Percentiles rank a stretch among this genome's conserved stretches.
Conservation (phyloP, 2,329 filamentous ascomycete genomes). For the Chaetomiaceae sp. region DNA sequence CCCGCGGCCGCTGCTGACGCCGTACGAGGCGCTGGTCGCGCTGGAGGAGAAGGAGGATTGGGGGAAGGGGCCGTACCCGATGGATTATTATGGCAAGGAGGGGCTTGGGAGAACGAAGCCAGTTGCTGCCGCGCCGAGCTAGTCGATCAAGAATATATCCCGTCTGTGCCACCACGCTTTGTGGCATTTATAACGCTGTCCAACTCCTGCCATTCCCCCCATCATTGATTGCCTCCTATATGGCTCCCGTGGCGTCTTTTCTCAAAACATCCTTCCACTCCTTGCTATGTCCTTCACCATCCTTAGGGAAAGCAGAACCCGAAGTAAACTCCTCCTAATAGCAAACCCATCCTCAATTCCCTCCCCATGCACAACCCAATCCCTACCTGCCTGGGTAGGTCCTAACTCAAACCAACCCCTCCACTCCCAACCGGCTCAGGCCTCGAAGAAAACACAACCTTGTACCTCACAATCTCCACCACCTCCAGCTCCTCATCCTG, state of each 20-base stretch:
- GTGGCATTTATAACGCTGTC: too few species aligned
- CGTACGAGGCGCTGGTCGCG: conserved; percentile 92
- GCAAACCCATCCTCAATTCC: too few species aligned
- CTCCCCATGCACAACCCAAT: too few species aligned
- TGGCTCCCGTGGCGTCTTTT: too few species aligned
- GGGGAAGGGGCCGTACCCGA: conserved; percentile 77
- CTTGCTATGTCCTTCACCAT: too few species aligned
- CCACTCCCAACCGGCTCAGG: conserved; percentile 67
- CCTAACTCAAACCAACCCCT: neutral
- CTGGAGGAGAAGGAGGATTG: conserved; percentile 74
- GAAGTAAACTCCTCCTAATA: neutral
- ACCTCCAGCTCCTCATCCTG: conserved; percentile 65
- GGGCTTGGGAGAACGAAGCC: conserved; percentile 76
- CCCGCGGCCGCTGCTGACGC: conserved; percentile 78
- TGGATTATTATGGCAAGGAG: conserved; percentile 96
- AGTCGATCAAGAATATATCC: neutral
- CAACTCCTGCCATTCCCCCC: neutral
- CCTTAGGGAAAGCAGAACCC: too few species aligned
- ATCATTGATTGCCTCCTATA: too few species aligned
- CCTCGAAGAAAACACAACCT: conserved; percentile 76
- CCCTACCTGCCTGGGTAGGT: too few species aligned
- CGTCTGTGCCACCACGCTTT: too few species aligned
- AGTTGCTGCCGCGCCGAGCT: conserved; percentile 26
- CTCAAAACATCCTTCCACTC: too few species aligned
- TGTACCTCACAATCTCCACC: conserved; percentile 81